Conservation (phyloP, 106 monocot genomes). For the Amphibolis antarctica region DNA sequence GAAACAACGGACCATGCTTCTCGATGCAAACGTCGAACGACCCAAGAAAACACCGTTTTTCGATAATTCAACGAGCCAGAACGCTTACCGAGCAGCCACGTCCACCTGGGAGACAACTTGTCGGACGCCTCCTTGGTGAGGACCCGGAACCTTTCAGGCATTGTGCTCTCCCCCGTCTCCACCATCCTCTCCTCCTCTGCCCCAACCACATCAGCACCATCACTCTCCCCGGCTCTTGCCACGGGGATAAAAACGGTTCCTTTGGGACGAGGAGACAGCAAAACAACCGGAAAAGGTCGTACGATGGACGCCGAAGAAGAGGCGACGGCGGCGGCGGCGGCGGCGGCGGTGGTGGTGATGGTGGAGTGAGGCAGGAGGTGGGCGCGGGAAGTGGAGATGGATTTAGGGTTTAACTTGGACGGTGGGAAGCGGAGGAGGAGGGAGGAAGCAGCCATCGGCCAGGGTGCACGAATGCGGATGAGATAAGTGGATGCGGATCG, state of each 20-base stretch:
- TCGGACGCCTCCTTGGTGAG: constrained; percentile 25
- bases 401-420: constrained; percentile 3
- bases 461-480: not conserved
- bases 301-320: too few species aligned
- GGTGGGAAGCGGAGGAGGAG: constrained; percentile 6
- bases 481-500: not conserved
- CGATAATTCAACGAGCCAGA: not conserved
- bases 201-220: not conserved
- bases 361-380: not conserved
- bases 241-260: not conserved
- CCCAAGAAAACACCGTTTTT: not conserved
- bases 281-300: not conserved
- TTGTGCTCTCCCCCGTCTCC: constrained; percentile 13
- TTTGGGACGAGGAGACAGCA: not conserved
- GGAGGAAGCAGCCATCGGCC: constrained; percentile 5
- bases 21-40: not conserved
- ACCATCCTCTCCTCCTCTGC: not conserved
- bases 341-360: not conserved
- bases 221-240: not conserved
- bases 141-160: constrained; percentile 28
- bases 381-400: not conserved
- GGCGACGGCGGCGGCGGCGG: not conserved
- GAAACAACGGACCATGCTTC: too few species aligned
- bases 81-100: constrained; percentile 17
- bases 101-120: constrained; percentile 12